Conservation (phyloP, 805 yeast genomes). For the Ogataea pini region DNA sequence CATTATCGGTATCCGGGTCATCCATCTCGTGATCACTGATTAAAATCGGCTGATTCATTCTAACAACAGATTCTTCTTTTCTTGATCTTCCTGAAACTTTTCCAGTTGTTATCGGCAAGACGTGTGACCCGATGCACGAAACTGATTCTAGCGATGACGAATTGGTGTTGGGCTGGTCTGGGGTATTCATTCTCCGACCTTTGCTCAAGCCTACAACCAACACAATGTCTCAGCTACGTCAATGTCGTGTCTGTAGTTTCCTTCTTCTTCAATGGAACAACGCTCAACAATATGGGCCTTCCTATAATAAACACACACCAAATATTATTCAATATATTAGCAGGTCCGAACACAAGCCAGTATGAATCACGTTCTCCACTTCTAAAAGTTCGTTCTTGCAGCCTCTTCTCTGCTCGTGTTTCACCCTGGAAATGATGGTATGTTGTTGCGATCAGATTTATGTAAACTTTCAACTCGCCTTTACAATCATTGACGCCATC, state of each 20-base stretch:
- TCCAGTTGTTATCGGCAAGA: constrained; percentile 10
- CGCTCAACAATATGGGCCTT: neutral
- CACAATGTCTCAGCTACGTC: neutral
- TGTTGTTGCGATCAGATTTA: neutral
- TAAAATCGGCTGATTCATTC: constrained; percentile 1
- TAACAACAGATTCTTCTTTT: constrained; percentile 5
- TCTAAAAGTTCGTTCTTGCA: neutral
- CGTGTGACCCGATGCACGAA: constrained; percentile 21
- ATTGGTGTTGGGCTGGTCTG: constrained; percentile 21
- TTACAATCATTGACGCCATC: constrained; percentile 17
- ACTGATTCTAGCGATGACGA: constrained; percentile 25
- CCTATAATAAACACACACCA: constrained; percentile 4
- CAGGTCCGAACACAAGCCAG: neutral
- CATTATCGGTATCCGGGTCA: constrained; percentile 37
- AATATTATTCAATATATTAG: neutral
- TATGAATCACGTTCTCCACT: neutral
- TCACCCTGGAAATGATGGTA: neutral
- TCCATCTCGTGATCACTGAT: constrained; percentile 28
- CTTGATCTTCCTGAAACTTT: constrained; percentile 7
- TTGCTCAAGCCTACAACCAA: neutral
- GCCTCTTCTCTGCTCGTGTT: neutral
- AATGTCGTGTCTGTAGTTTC: neutral
- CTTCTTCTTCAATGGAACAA: neutral
- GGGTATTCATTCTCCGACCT: constrained; percentile 8
- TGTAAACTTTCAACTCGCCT: neutral